Conservation (phyloP, 2,329 filamentous ascomycete genomes). For the Trichoderma sp. region DNA sequence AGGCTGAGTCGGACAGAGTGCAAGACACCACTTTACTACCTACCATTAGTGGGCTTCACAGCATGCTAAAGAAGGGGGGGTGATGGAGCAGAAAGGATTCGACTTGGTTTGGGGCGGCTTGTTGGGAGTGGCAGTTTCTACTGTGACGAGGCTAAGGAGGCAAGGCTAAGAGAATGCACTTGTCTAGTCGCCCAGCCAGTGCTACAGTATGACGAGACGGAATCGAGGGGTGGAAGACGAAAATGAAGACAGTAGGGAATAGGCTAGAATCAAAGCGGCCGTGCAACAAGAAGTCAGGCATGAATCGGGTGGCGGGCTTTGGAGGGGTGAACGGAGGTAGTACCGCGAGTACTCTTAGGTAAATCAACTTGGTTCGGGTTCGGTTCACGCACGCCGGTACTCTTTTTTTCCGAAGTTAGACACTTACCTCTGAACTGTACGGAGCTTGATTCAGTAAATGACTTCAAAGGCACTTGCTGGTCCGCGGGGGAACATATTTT, state of each 20-base stretch:
- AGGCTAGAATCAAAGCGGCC: constrained; percentile 2
- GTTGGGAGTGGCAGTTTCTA: background rate
- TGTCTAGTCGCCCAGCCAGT: background rate
- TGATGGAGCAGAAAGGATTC: background rate
- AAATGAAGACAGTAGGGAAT: background rate
- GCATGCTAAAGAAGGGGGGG: background rate
- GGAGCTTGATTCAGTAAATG: no score
- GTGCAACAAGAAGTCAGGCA: background rate
- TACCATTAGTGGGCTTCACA: background rate
- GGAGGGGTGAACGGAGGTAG: background rate
- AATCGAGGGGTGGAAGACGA: background rate
- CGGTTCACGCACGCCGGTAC: background rate
- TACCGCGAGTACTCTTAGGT: background rate
- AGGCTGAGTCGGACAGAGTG: background rate
- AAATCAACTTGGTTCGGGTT: background rate
- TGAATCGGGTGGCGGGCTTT: background rate
- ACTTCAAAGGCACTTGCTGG: background rate
- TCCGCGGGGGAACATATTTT: background rate
- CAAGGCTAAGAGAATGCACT: constrained; percentile 7
- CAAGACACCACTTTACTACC: background rate
- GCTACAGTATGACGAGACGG: background rate
- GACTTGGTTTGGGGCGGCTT: background rate
- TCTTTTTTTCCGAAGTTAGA: background rate
- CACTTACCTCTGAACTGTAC: background rate
- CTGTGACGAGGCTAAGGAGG: background rate